Base-by-base conservation (phyloP, 129 eudicot species). In the Logfia minima region DNA sequence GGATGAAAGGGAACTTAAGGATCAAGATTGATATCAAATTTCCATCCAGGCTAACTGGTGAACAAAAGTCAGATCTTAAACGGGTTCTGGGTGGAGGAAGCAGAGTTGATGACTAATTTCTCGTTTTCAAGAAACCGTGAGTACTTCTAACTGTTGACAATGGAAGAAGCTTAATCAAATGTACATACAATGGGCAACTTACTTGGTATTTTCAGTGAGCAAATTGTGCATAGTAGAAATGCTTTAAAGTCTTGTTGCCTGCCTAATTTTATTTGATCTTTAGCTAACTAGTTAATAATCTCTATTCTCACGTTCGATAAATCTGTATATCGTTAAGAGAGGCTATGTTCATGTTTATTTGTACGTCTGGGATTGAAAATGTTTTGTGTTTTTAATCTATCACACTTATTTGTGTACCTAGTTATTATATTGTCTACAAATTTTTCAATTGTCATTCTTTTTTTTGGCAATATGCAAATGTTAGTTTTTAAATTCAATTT, bases 1-100 rank as follows among this genome's bases (percentile, higher is more conserved):
- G 95, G 48, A 92, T 84, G 80, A 87, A 84, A 71, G 97, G 97
- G 11, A 87, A 85, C 66, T 72, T 92, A 82, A 87, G 90, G 84
- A 84, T 92, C 77, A 92, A 89, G 78, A 89, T 92, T 52, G 97
- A 92, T 75, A 76, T 92, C 73, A 92, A 92, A 45, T 92, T 92
- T 59, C 97, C 97, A 4, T 87, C 95, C 3, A 87, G 90, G 85
- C 88, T 92, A 41, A 79, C 77, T 6, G 74, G 92, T 5, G 97
- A 92, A 5, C 97, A 92, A 65, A 92, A 92, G 74, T 87, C 84
- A 5, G 97, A 92, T 78, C 80, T 92, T 75, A 85, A 88, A 78
- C 85, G 89, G 84, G 84, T 87, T 14, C 73, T 91, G 86, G 95
- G 92, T 11, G 84, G 84, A 1, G 21, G 52, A 68, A 56, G 80